These are phyloP conservation scores for Pistacia vera DNA, from an alignment of 345 rosid species.

Conservation along the genomic window DNA sequence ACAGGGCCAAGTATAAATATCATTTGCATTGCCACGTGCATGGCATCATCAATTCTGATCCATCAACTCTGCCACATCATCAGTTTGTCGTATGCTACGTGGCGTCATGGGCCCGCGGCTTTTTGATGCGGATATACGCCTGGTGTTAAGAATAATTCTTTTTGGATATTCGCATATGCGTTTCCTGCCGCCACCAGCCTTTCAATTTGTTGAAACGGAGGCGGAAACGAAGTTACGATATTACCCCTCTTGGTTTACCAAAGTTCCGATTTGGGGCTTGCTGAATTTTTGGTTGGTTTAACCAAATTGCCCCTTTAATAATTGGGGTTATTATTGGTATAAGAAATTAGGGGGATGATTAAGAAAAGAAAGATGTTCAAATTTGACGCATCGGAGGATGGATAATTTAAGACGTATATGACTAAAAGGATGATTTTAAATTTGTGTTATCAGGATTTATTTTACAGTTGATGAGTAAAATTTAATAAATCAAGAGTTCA, in stretches of 20 bases:
- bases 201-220: background rate
- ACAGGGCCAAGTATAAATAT: background rate
- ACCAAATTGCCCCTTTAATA: conserved; percentile 25
- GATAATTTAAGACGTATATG: no score
- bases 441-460: no score
- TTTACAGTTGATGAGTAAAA: no score
- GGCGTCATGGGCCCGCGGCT: conserved; percentile 1
- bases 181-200: background rate
- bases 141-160: conserved; percentile 28
- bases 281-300: background rate
- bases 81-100: background rate
- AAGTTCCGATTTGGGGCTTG: background rate
- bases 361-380: background rate
- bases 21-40: conserved; percentile 6
- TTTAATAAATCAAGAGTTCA: no score
- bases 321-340: background rate
- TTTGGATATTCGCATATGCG: conserved; percentile 55
- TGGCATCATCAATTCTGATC: background rate
- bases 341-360: background rate
- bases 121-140: conserved; percentile 21
- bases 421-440: no score
- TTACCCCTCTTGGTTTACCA: conserved; percentile 3
- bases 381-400: no score
- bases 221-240: conserved; percentile 15
- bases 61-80: conserved; percentile 12